A percentile compares a stretch with the other conserved stretches of the same genome.
Evolutionary conservation across 2,329 filamentous ascomycete species (phyloP).

Genomic region (Trichoderma hamatum): DNA sequence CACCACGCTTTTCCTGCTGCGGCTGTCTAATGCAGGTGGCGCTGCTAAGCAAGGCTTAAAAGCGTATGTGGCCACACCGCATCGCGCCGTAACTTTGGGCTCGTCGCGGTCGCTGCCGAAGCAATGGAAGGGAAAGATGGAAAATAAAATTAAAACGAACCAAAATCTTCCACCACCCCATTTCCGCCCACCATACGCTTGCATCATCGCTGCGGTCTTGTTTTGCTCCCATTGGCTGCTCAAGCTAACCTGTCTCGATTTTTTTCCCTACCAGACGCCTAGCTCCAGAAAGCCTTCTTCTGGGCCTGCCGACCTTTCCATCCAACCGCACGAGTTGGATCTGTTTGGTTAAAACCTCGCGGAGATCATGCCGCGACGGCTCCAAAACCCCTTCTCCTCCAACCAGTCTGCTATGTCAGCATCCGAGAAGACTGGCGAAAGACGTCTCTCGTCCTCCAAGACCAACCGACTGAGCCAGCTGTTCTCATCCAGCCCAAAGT

Average conservation of each 20-base stretch:
- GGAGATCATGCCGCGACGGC: conserved; percentile 58
- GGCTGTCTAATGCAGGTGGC: conserved; percentile 7
- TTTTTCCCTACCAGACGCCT: not conserved
- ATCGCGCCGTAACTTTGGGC: conserved; percentile 20
- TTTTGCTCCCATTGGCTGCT: not conserved
- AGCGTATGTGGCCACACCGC: conserved; percentile 18
- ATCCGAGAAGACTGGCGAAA: conserved; percentile 56
- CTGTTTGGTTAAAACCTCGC: conserved; percentile 28
- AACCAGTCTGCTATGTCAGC: conserved; percentile 52
- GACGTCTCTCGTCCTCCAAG: conserved; percentile 66
- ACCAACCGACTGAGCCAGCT: conserved; percentile 78
- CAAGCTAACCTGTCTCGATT: conserved; percentile 17
- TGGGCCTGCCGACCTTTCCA: not conserved
- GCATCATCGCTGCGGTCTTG: not conserved
- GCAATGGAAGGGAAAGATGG: not conserved
- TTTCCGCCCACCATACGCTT: conserved; percentile 6
- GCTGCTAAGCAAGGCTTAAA: conserved; percentile 15
- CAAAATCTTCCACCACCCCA: not conserved
- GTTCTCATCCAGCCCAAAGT: conserved; percentile 79
- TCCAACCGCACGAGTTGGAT: conserved; percentile 9
- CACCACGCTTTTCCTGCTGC: conserved; percentile 15
- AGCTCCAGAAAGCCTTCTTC: not conserved
- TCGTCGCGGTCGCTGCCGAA: conserved; percentile 1
- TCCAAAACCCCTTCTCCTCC: conserved; percentile 58
- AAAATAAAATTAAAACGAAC: not conserved